phyloP scores from a whole-genome alignment of 805 yeast genomes.

The Hanseniaspora clermontiae region DNA sequence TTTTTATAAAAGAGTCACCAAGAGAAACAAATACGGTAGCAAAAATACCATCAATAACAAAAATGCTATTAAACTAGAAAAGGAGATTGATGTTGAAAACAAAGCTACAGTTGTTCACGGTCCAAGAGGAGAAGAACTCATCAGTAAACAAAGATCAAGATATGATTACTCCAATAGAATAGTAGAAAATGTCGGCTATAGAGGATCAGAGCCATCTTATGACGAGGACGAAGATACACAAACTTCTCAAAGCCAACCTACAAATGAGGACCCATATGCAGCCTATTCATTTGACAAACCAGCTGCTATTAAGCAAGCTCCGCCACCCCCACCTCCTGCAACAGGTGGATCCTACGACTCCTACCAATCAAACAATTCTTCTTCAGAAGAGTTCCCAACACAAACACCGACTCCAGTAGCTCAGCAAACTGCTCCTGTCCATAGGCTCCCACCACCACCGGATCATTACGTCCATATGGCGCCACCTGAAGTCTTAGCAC shows the following conservation, averaged over 20 bases:
- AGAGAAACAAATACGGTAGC: conserved; percentile 71
- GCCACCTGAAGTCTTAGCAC: conserved; percentile 9
- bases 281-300: conserved; percentile 5
- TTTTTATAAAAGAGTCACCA: conserved; percentile 63
- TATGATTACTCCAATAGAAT: conserved; percentile 18
- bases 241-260: background rate
- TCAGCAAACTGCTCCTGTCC: conserved; percentile 10
- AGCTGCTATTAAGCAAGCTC: conserved; percentile 1
- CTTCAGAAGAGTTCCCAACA: background rate
- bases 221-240: conserved; percentile 15
- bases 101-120: conserved; percentile 61
- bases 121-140: conserved; percentile 32
- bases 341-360: conserved; percentile 15
- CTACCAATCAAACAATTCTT: conserved; percentile 3
- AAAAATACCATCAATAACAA: conserved; percentile 76
- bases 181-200: conserved; percentile 15
- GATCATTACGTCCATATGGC: conserved; percentile 14
- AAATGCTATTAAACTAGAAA: conserved; percentile 72
- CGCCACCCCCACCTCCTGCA: conserved; percentile 11
- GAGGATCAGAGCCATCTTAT: conserved; percentile 9
- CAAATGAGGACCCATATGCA: conserved; percentile 5
- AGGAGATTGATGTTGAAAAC: conserved; percentile 41
- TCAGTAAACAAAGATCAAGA: conserved; percentile 25
- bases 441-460: conserved; percentile 15
- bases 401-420: conserved; percentile 14